A percentile compares a stretch with the other conserved stretches of the same genome.
These are phyloP conservation scores for Hyaloscypha finlandica DNA, from an alignment of 495 filamentous ascomycete genomes.

Conservation along the genomic window DNA sequence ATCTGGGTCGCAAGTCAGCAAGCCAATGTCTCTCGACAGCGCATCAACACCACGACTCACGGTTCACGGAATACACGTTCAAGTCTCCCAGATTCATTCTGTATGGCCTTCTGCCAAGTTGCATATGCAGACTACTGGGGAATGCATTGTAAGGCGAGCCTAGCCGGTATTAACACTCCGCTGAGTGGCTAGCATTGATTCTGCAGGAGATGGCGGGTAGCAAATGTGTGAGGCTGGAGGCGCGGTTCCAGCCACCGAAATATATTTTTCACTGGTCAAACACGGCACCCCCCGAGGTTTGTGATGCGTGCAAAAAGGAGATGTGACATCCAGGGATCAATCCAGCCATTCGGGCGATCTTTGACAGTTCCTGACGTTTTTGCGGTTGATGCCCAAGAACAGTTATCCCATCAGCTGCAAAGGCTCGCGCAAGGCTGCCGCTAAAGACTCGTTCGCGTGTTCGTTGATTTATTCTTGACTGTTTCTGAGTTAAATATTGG, in stretches of 20 bases:
- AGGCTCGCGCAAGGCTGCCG: background rate
- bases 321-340: constrained; percentile 16
- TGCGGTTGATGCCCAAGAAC: background rate
- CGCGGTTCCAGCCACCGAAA: constrained; percentile 22
- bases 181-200: constrained; percentile 22
- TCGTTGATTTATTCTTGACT: background rate
- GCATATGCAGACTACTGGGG: constrained; percentile 21
- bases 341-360: constrained; percentile 24
- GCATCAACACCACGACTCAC: constrained; percentile 25
- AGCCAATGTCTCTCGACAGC: constrained; percentile 20
- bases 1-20: constrained; percentile 37
- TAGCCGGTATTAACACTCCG: constrained; percentile 20
- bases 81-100: constrained; percentile 31
- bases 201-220: constrained; percentile 20
- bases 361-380: constrained; percentile 2
- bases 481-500: background rate
- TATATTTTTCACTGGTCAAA: constrained; percentile 22
- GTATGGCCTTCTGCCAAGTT: constrained; percentile 21
- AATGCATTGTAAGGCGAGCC: constrained; percentile 23
- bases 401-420: background rate
- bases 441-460: background rate
- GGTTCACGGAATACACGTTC: constrained; percentile 13
- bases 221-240: constrained; percentile 9
- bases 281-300: constrained; percentile 8
- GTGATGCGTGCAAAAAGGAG: constrained; percentile 21